These are phyloP conservation scores for Phytophthora lateralis DNA, from an alignment of 352 stramenopile species.

Conservation along the genomic window DNA sequence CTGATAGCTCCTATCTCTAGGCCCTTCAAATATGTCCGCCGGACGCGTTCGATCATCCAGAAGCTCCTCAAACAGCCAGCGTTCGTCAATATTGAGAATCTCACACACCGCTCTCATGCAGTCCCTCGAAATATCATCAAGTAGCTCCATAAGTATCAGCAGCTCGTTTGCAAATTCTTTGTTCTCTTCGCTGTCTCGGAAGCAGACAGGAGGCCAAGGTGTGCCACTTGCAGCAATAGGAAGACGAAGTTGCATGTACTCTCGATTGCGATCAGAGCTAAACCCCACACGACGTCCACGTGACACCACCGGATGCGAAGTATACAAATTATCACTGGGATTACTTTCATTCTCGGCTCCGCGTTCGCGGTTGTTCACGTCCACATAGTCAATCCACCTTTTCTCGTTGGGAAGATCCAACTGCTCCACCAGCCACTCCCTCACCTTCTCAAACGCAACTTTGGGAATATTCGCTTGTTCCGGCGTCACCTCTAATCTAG, in stretches of 20 bases:
- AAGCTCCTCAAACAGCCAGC: conserved; percentile 70
- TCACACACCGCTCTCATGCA: conserved; percentile 83
- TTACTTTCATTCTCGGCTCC: background rate
- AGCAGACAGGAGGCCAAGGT: conserved; percentile 77
- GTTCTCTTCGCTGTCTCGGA: conserved; percentile 45
- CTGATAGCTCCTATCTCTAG: conserved; percentile 60
- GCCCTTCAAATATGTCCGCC: conserved; percentile 25
- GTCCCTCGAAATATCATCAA: conserved; percentile 71
- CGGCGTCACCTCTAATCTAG: conserved; percentile 61
- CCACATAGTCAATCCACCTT: conserved; percentile 77
- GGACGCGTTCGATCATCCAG: conserved; percentile 61
- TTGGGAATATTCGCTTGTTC: conserved; percentile 67
- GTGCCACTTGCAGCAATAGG: conserved; percentile 71
- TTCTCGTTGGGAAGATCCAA: conserved; percentile 50
- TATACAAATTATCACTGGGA: conserved; percentile 24
- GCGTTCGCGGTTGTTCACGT: conserved; percentile 32
- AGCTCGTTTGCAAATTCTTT: conserved; percentile 63
- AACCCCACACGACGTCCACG: conserved; percentile 79
- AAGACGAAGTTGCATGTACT: conserved; percentile 79
- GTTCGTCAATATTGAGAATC: conserved; percentile 63
- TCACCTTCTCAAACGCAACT: conserved; percentile 61
- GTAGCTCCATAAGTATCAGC: conserved; percentile 57
- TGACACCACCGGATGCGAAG: conserved; percentile 55
- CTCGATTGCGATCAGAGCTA: conserved; percentile 67
- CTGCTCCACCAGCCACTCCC: conserved; percentile 64